Evolutionary conservation across 31 red algal species (phyloP), one percentile per base, ranked within the genome.

Genomic region (Odonthalia washingtoniensis): DNA sequence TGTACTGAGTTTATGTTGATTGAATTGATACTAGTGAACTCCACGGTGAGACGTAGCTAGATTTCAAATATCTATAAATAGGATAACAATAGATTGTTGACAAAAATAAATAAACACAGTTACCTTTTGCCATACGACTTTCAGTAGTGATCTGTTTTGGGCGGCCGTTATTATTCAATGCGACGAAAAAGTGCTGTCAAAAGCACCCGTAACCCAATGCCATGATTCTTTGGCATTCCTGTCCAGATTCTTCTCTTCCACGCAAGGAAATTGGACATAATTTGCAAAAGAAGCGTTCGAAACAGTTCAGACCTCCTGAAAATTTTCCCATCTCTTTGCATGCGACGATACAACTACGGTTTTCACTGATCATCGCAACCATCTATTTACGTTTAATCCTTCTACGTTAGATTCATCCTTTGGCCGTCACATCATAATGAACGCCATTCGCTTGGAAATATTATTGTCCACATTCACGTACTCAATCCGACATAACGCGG

Each of bases 321-420:
- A 46, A n/a, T 35, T 84, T 5, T 14, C 72, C 66, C 73, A 84
- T 74, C 4, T 84, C 5, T 37, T 84, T 12, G 33, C n/a, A n/a
- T n/a, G n/a, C n/a, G n/a, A n/a, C n/a, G n/a, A n/a, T n/a, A n/a
- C n/a, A n/a, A n/a, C n/a, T n/a, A n/a, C n/a, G n/a, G n/a, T n/a
- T n/a, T n/a, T n/a, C n/a, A n/a, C n/a, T n/a, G n/a, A n/a, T n/a
- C 81, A 84, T 65, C 27, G 66, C 6, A 84, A 84, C 67, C 81
- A 73, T 5, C 39, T 84, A 24, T 84, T 74, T 33, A 49, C 67
- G 44, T 84, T 84, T 44, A 36, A 26, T 12, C 77, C 42, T 30
- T 27, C 49, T 18, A 32, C 66, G 33, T 6, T 84, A 5, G 65
- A 74, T 30, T 65, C 81, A 5, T 40, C 30, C 65, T 39, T 84